A percentile compares a stretch with the other conserved stretches of the same genome.
phyloP scores from a whole-genome alignment of 768 basidiomycete species.

The Phylloporus sp. region DNA sequence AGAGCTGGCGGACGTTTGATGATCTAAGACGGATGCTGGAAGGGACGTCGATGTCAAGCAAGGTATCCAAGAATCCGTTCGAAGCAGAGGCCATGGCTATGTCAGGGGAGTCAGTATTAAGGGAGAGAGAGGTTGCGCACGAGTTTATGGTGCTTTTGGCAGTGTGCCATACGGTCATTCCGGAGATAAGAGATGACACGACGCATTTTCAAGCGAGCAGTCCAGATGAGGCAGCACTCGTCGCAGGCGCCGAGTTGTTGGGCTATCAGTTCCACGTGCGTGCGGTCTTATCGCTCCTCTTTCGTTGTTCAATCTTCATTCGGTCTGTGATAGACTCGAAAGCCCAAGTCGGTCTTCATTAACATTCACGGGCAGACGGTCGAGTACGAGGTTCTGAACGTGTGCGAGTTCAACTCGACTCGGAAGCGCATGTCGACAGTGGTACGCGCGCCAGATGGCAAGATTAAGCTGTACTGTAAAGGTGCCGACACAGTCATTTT shows the following conservation, averaged over 20 bases:
- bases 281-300: slow-evolving; percentile 8
- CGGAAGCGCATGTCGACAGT: slow-evolving; percentile 98
- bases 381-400: slow-evolving; percentile 90
- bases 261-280: slow-evolving; percentile 93
- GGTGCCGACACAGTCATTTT: slow-evolving; percentile 98
- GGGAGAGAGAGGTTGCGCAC: slow-evolving; percentile 50
- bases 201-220: slow-evolving; percentile 93
- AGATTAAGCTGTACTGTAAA: slow-evolving; percentile 93
- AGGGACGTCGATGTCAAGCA: slow-evolving; percentile 21
- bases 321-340: slow-evolving; percentile 69
- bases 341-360: slow-evolving; percentile 93
- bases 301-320: neutral
- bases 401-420: slow-evolving; percentile 98
- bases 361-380: slow-evolving; percentile 65
- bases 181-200: slow-evolving; percentile 86
- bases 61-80: slow-evolving; percentile 52
- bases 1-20: slow-evolving; percentile 77
- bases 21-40: slow-evolving; percentile 61
- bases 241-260: slow-evolving; percentile 86
- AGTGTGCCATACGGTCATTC: slow-evolving; percentile 98
- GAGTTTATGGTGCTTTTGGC: slow-evolving; percentile 84
- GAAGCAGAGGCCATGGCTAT: slow-evolving; percentile 32
- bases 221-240: slow-evolving; percentile 96
- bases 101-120: slow-evolving; percentile 1
- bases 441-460: slow-evolving; percentile 81